A percentile compares a stretch with the other conserved stretches of the same genome.
Evolutionary conservation across 2,329 filamentous ascomycete genomes (phyloP).

Genomic region (Drechslera avenae): DNA sequence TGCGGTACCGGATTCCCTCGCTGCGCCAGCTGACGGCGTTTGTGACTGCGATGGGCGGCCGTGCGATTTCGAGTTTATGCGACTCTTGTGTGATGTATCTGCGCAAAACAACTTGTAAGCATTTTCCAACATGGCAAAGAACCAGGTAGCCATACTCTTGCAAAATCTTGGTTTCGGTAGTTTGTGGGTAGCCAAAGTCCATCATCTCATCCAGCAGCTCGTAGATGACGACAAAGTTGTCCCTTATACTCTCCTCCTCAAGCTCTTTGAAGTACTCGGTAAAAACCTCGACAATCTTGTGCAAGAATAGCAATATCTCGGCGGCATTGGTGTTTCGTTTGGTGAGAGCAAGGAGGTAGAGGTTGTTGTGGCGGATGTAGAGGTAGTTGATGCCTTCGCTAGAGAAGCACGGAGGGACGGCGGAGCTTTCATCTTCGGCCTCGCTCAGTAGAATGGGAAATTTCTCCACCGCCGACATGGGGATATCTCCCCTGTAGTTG

Average conservation of each 20-base stretch:
- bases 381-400: conserved; percentile 99
- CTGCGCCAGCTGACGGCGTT: conserved; percentile 98
- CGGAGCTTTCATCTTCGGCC: conserved; percentile 98
- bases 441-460: conserved; percentile 95
- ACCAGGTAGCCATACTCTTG: conserved; percentile 67
- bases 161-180: conserved; percentile 96
- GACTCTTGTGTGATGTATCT: conserved; percentile 98
- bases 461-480: conserved; percentile 98
- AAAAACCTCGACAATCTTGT: conserved; percentile 98
- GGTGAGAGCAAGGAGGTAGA: conserved; percentile 95
- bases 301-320: conserved; percentile 96
- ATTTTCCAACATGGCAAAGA: rapidly evolving
- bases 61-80: conserved; percentile 94
- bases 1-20: conserved; percentile 96
- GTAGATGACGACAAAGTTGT: conserved; percentile 99
- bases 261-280: conserved; percentile 99
- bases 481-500: conserved; percentile 98
- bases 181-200: conserved; percentile 99
- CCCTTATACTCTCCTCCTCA: conserved; percentile 96
- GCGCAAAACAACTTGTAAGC: conserved; percentile 9
- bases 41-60: conserved; percentile 95
- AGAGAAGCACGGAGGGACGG: conserved; percentile 96
- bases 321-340: conserved; percentile 99
- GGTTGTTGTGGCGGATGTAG: conserved; percentile 98
- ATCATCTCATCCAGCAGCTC: conserved; percentile 99